Conservation (phyloP, 140 eudicot genomes). For the Erigeron philadelphicus region DNA sequence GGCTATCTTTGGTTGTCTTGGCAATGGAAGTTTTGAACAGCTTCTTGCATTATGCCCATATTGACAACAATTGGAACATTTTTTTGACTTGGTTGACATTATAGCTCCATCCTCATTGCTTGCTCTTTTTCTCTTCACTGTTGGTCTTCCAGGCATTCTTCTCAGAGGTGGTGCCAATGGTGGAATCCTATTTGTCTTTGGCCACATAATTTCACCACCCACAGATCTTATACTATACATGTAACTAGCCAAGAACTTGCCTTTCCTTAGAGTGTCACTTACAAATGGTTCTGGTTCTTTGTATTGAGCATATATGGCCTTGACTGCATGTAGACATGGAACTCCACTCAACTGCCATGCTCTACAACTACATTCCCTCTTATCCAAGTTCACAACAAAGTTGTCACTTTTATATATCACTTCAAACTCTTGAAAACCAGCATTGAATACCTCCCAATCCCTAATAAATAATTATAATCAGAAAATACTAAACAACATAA, state of each 20-base stretch:
- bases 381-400: no score
- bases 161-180: not conserved
- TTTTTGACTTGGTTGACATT: not conserved
- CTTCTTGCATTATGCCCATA: not conserved
- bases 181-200: not conserved
- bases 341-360: no score
- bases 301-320: not conserved
- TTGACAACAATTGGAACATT: not conserved
- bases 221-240: not conserved
- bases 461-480: no score
- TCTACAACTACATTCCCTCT: no score
- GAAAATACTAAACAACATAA: no score
- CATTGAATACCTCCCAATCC: no score
- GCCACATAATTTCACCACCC: not conserved
- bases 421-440: no score
- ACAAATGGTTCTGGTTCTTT: not conserved
- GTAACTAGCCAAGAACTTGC: not conserved
- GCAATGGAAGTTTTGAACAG: not conserved
- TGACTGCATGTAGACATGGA: not conserved
- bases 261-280: not conserved
- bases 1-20: not conserved
- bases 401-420: no score
- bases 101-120: no score
- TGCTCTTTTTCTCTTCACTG: no score
- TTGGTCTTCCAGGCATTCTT: not conserved